phyloP scores from a whole-genome alignment of 345 rosid species.

The Viola odorata region DNA sequence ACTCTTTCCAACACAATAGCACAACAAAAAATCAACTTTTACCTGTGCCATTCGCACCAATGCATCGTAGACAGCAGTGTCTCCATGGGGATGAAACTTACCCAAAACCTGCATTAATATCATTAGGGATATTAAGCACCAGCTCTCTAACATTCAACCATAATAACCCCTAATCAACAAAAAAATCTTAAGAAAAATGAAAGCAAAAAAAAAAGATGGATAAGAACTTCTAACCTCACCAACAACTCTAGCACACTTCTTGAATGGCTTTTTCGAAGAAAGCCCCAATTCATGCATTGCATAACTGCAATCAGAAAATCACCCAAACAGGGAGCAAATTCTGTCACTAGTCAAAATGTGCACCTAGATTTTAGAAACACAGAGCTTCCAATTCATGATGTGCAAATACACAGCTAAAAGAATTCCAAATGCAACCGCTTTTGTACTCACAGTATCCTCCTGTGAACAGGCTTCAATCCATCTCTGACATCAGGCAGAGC shows the following conservation, averaged over 20 bases:
- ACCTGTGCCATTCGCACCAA: conserved; percentile 99
- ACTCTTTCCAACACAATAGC: background rate
- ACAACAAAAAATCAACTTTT: background rate
- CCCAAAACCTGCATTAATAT: conserved; percentile 63
- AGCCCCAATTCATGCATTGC: conserved; percentile 98
- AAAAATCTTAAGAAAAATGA: background rate
- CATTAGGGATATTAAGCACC: background rate
- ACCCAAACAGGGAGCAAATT: too few relatives aligned
- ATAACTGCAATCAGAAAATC: conserved; percentile 38
- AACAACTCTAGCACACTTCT: conserved; percentile 97
- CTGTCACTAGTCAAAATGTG: too few relatives aligned
- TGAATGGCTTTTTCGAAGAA: conserved; percentile 81
- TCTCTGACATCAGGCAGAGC: conserved; percentile 94
- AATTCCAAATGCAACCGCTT: background rate
- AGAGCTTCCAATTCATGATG: too few relatives aligned
- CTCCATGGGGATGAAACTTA: conserved; percentile 97
- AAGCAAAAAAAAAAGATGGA: background rate
- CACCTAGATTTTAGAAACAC: too few relatives aligned
- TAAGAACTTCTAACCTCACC: conserved; percentile 62
- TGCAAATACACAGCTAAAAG: background rate
- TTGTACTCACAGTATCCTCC: conserved; percentile 71
- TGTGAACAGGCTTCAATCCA: conserved; percentile 90
- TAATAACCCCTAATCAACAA: background rate
- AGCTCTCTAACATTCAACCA: background rate
- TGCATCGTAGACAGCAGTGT: conserved; percentile 86